Percentiles rank a stretch among this genome's conserved stretches.
Evolutionary conservation across 805 yeast genomes (phyloP).

Genomic region (Priceomyces castillae): DNA sequence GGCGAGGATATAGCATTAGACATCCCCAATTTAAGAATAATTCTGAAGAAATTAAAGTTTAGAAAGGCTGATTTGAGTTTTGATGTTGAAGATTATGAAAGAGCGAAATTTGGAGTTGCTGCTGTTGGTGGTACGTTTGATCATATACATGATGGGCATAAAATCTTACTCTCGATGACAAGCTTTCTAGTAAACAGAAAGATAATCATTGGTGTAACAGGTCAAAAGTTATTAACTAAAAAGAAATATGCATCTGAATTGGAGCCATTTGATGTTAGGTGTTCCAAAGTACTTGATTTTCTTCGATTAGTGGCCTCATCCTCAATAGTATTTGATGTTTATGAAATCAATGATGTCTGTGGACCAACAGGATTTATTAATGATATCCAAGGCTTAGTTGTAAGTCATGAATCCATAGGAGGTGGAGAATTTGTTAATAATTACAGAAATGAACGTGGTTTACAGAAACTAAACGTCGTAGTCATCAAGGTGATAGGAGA

Average conservation of each 20-base stretch:
- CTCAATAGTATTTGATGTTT: conserved; percentile 51
- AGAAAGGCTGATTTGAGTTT: background rate
- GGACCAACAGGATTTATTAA: conserved; percentile 86
- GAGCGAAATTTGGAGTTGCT: conserved; percentile 17
- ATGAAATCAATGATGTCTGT: conserved; percentile 76
- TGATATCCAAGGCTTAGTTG: conserved; percentile 74
- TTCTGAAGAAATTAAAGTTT: background rate
- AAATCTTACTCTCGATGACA: conserved; percentile 72
- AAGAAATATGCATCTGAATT: conserved; percentile 70
- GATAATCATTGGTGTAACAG: conserved; percentile 83
- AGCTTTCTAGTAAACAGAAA: conserved; percentile 53
- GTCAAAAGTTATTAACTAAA: conserved; percentile 64
- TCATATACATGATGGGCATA: conserved; percentile 94
- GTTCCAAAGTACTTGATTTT: conserved; percentile 46
- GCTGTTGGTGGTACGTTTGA: conserved; percentile 98
- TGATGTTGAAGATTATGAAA: background rate
- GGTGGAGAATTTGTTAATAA: conserved; percentile 78
- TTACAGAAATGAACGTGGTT: conserved; percentile 55
- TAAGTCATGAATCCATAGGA: conserved; percentile 71
- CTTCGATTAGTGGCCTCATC: conserved; percentile 38
- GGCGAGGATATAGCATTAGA: conserved; percentile 1
- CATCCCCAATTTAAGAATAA: background rate
- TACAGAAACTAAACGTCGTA: conserved; percentile 43
- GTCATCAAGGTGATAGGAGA: conserved; percentile 57
- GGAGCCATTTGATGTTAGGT: conserved; percentile 56